A percentile compares a stretch with the other conserved stretches of the same genome.
Evolutionary conservation across 495 filamentous ascomycete species (phyloP).

Genomic region (Aspergillus steynii): DNA sequence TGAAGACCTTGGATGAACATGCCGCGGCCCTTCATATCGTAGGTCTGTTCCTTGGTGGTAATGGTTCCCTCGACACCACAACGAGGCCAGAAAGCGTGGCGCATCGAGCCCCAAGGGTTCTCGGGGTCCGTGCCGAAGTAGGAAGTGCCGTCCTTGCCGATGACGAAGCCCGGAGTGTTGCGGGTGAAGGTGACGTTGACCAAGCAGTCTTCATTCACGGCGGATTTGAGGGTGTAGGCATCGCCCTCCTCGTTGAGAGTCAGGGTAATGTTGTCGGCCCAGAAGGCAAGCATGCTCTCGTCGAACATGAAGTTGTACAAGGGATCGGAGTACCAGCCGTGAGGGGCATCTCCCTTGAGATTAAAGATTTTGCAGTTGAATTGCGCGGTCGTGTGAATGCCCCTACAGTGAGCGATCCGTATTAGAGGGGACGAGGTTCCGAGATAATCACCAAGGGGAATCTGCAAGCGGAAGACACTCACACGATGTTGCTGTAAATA

Average conservation of each 20-base stretch:
- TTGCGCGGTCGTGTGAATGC: conserved; percentile 85
- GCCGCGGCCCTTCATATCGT: conserved; percentile 78
- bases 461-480: conserved; percentile 36
- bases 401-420: conserved; percentile 50
- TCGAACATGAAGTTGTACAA: conserved; percentile 79
- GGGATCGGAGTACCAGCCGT: conserved; percentile 78
- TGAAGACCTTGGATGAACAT: conserved; percentile 83
- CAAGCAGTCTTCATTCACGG: conserved; percentile 69
- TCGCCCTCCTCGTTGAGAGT: conserved; percentile 81
- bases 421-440: conserved; percentile 4
- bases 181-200: conserved; percentile 83
- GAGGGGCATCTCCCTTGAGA: conserved; percentile 61
- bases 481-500: conserved; percentile 98
- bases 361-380: conserved; percentile 92
- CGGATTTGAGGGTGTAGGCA: conserved; percentile 81
- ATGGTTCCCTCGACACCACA: conserved; percentile 79
- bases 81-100: conserved; percentile 90
- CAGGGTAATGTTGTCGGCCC: conserved; percentile 77
- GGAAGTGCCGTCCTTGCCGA: conserved; percentile 82
- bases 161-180: conserved; percentile 76
- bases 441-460: neutral
- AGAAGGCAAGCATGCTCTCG: conserved; percentile 77
- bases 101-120: conserved; percentile 90
- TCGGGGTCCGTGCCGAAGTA: conserved; percentile 80
- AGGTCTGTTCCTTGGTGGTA: conserved; percentile 76